Evolutionary conservation across 306 rosid genomes (phyloP), one percentile per base, ranked within the genome.

Genomic region (Inga laurina): DNA sequence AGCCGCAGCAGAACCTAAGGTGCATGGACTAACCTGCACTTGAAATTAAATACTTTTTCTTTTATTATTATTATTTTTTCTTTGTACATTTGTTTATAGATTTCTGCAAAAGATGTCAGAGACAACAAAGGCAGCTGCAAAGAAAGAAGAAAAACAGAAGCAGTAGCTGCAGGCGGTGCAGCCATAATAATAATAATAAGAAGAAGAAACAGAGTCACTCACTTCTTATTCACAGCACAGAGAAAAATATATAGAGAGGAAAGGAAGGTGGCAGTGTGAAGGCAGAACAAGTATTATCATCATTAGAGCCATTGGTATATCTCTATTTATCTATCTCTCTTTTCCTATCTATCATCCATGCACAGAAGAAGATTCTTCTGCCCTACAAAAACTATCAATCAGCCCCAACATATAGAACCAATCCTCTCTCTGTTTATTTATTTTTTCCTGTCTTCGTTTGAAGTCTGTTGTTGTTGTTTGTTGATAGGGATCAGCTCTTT

Each of bases 181-280:
- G 97, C 87, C 91, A 92, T 92, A 88, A 92, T 92, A 92, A 92
- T 92, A 88, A 92, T 92, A 92, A 94, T 92, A 92, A 90, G 88
- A 91, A 94, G 91, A 92, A 90, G 88, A 39, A 81, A 83, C 97
- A 90, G 91, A 81, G 84, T 67, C 77, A 14, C 83, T 84, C 92
- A 79, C 86, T 86, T 83, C 66, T 86, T 83, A 72, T 86, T 86
- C 89, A 72, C 68, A 81, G 76, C 89, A 84, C 88, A 81, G 46
- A 77, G 72, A 80, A 9, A 27, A 52, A 52, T 14, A 52, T 52
- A 19, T 65, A 65, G 11, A 65, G 71, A 32, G 71, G 43, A 65
- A 39, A 39, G 43, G 8, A 39, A 7, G 71, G 71, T 65, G 71
- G n/a, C 71, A 65, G 71, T 32, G 52, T 0, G 21, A 80, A 86